Evolutionary conservation across 139 green algal species (phyloP).

Genomic region (Coelastrella sp.): DNA sequence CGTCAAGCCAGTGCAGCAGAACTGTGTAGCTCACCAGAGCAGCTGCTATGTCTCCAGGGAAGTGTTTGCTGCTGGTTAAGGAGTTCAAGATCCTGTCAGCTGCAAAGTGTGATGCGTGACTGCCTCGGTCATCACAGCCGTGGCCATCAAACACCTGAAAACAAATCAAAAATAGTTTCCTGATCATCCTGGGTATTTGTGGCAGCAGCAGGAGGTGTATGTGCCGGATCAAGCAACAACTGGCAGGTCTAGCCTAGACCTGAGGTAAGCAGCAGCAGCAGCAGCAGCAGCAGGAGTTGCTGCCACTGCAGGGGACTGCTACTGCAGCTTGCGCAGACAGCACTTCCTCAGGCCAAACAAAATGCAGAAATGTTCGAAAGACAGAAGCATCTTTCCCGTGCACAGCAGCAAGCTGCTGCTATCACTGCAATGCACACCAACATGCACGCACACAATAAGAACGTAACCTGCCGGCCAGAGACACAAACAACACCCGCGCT

Average conservation of each 20-base stretch:
- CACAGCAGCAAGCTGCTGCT: too few species aligned
- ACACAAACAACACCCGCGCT: too few species aligned
- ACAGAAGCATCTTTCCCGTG: too few species aligned
- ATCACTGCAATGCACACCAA: neutral
- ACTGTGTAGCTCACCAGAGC: conserved; percentile 10
- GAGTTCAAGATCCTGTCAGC: neutral
- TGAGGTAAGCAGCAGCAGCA: too few species aligned
- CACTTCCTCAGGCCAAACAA: too few species aligned
- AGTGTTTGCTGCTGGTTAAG: neutral
- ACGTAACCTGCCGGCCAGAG: neutral
- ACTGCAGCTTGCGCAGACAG: too few species aligned
- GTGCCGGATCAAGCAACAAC: neutral
- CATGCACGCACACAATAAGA: too few species aligned
- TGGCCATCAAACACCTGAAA: conserved; percentile 43
- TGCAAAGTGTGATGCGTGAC: conserved; percentile 38
- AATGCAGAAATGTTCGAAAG: too few species aligned
- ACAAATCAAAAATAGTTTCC: too few species aligned
- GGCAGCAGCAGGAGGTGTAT: neutral
- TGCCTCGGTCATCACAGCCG: neutral
- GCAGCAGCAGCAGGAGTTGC: too few species aligned
- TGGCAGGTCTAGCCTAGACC: too few species aligned
- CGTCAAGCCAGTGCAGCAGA: neutral
- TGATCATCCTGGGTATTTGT: neutral
- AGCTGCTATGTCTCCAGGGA: neutral
- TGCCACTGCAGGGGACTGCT: too few species aligned